These are phyloP conservation scores for Aureobasidium sp. DNA, from an alignment of 2,329 filamentous ascomycete genomes.

Conservation along the genomic window DNA sequence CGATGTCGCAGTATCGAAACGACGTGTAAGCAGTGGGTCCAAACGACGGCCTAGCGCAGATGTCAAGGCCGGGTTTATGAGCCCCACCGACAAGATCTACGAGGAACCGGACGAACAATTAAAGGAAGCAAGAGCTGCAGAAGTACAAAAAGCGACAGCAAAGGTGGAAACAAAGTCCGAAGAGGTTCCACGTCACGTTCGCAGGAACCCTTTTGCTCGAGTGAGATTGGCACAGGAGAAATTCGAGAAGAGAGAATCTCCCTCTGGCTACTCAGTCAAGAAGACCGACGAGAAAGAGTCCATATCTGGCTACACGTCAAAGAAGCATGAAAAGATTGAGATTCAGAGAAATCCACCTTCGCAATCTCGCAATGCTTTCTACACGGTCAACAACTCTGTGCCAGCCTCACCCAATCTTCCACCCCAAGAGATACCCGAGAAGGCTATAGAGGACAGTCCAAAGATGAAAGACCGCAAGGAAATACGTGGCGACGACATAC, in stretches of 20 bases:
- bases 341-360: conserved; percentile 78
- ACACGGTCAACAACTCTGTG: conserved; percentile 57
- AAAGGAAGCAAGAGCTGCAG: conserved; percentile 17
- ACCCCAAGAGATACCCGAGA: conserved; percentile 28
- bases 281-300: conserved; percentile 15
- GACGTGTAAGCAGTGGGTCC: conserved; percentile 55
- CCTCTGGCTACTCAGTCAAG: conserved; percentile 10
- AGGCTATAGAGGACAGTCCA: conserved; percentile 31
- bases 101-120: conserved; percentile 63
- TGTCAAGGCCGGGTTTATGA: conserved; percentile 55
- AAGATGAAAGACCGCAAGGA: conserved; percentile 71
- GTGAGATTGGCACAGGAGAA: conserved; percentile 47
- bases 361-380: conserved; percentile 73
- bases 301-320: conserved; percentile 21
- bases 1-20: conserved; percentile 28
- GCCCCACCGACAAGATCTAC: conserved; percentile 73
- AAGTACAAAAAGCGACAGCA: background rate
- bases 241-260: conserved; percentile 25
- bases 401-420: conserved; percentile 27
- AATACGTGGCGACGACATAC: conserved; percentile 78
- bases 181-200: conserved; percentile 39
- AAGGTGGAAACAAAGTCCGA: conserved; percentile 3
- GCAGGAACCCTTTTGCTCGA: conserved; percentile 58
- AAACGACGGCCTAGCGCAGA: conserved; percentile 60
- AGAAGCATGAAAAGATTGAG: conserved; percentile 49